These are phyloP conservation scores for Pugionium dolabratum DNA, from an alignment of 345 rosid species.

Conservation along the genomic window DNA sequence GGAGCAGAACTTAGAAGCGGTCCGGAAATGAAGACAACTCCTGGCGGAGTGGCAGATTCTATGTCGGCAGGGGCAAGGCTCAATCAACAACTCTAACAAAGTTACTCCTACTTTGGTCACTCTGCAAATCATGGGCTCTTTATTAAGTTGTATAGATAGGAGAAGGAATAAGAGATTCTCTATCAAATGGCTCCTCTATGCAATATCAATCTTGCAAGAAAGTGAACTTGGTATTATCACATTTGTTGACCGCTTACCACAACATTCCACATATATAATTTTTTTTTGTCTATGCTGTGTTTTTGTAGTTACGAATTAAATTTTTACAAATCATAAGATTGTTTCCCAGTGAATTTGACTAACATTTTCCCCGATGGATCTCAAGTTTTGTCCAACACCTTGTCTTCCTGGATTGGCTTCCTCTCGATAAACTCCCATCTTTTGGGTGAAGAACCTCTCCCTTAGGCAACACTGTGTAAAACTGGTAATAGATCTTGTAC, in stretches of 20 bases:
- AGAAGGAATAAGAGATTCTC: conserved; percentile 1
- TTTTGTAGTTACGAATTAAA: neutral
- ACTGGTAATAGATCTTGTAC: conserved; percentile 40
- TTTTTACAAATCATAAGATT: conserved; percentile 63
- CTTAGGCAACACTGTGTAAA: conserved; percentile 82
- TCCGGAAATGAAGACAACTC: conserved; percentile 43
- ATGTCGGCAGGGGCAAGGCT: conserved; percentile 55
- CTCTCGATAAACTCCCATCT: conserved; percentile 85
- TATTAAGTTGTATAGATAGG: neutral
- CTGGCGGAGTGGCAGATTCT: conserved; percentile 61
- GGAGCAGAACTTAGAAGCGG: conserved; percentile 53
- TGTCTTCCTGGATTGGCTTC: conserved; percentile 78
- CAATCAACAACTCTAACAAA: conserved; percentile 41
- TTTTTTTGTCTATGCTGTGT: neutral
- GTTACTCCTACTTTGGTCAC: neutral
- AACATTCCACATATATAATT: no score
- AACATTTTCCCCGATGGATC: conserved; percentile 77
- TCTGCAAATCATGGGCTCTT: neutral
- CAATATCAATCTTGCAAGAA: no score
- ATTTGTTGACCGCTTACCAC: no score
- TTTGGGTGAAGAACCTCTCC: conserved; percentile 89
- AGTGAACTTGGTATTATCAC: no score
- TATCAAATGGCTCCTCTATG: neutral
- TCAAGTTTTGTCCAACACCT: conserved; percentile 72
- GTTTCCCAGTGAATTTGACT: conserved; percentile 90